Percentiles rank a stretch among this genome's conserved stretches.
Conservation (phyloP, 1,139 yeast genomes). For the Diutina ranongensis region DNA sequence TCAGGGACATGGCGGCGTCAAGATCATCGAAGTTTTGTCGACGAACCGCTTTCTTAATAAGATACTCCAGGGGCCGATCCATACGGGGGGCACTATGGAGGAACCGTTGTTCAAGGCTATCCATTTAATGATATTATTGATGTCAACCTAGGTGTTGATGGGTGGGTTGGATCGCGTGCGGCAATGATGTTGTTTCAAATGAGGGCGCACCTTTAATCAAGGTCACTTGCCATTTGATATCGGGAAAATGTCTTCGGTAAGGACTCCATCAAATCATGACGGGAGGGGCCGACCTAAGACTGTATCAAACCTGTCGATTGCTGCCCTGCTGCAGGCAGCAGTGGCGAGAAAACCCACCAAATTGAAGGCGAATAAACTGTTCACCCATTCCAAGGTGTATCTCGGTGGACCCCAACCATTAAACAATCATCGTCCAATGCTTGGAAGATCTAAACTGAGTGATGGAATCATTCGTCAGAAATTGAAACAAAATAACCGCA, state of each 20-base stretch:
- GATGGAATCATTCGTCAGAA: slow-evolving; percentile 2
- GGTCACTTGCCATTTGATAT: neutral
- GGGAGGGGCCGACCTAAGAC: slow-evolving; percentile 1
- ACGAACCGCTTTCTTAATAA: slow-evolving; percentile 61
- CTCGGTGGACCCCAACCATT: neutral
- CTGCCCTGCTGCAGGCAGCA: slow-evolving; percentile 2
- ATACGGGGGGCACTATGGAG: slow-evolving; percentile 46
- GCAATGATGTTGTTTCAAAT: neutral
- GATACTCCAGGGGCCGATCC: slow-evolving; percentile 69
- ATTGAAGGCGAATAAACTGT: slow-evolving; percentile 1
- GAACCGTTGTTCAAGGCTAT: slow-evolving; percentile 1
- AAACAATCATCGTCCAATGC: neutral
- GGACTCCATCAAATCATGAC: neutral
- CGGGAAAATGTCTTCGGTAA: neutral
- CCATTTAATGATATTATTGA: too few species aligned
- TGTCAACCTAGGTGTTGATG: too few species aligned
- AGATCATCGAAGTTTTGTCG: slow-evolving; percentile 45
- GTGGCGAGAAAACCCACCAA: slow-evolving; percentile 1
- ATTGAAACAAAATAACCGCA: neutral
- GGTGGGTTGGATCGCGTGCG: neutral
- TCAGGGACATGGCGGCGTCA: slow-evolving; percentile 49
- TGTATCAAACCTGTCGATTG: neutral
- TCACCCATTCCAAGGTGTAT: neutral
- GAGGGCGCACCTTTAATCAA: neutral
- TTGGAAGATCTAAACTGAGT: neutral